phyloP scores from a whole-genome alignment of 495 filamentous ascomycete species.

The Oidiodendron maius region DNA sequence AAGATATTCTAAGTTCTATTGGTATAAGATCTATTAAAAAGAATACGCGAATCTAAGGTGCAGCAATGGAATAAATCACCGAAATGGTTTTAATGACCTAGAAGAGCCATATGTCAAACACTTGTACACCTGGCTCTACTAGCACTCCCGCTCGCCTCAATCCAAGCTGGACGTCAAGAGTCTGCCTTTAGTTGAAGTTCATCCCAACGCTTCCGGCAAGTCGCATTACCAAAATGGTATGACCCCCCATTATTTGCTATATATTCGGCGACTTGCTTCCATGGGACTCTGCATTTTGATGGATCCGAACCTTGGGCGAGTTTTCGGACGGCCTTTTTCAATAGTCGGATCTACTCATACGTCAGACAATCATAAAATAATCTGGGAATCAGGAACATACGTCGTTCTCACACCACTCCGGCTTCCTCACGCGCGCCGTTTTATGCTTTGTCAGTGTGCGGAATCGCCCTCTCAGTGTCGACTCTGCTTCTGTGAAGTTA shows the following conservation, averaged over 20 bases:
- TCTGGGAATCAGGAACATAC: conserved; percentile 48
- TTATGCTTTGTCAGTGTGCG: conserved; percentile 74
- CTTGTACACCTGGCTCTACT: not conserved
- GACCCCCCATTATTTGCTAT: conserved; percentile 67
- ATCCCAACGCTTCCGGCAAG: conserved; percentile 82
- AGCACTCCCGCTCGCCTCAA: not conserved
- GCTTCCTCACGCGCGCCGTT: conserved; percentile 68
- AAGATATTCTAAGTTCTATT: conserved; percentile 51
- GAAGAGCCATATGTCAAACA: no score
- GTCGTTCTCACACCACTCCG: conserved; percentile 70
- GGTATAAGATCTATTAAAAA: conserved; percentile 41
- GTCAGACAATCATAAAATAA: conserved; percentile 7
- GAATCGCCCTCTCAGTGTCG: conserved; percentile 76
- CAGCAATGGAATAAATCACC: no score
- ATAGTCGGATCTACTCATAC: conserved; percentile 36
- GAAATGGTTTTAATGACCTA: no score
- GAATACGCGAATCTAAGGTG: not conserved
- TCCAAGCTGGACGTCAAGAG: not conserved
- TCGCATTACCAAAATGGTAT: conserved; percentile 81
- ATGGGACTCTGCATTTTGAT: conserved; percentile 54
- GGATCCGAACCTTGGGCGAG: conserved; percentile 22
- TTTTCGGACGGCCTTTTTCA: conserved; percentile 41
- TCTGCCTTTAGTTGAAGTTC: conserved; percentile 21
- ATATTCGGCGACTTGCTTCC: conserved; percentile 75
- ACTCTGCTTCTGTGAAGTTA: conserved; percentile 72